Base-by-base conservation (phyloP, 192 early-diverging fungal species). In the Coemansia sp. region DNA sequence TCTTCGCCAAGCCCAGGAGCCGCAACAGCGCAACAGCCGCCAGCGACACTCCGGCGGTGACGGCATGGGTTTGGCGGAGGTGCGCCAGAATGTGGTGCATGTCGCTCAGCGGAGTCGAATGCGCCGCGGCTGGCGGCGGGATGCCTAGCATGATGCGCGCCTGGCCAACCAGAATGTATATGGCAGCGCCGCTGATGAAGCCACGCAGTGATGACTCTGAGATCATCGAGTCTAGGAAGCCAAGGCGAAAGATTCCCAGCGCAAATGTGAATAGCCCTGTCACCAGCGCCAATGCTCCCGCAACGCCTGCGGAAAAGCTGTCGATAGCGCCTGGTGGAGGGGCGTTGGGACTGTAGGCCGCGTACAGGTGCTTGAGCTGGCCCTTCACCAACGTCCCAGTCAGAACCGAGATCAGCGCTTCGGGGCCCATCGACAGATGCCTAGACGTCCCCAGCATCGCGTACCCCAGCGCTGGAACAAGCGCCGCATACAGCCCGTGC, bases 191-290 rank as follows among this genome's bases (percentile, higher is more conserved):
- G 24, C 93, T 90, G 51, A 98, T 93, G 69, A 99, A 99, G 16
- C 98, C 98, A 10, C 95, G 87, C 52, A 99, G 72, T n/a, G 98
- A 77, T 6, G 96, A 93, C 60, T 95, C 90, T 11, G 92, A 94
- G 64, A 99, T 88, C 41, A 99, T 89, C 23, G 95, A 97, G 75
- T 99, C 98, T 45, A 99, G 73, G 72, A 99, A 99, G n/a, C 98
- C 98, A 16, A 99, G 86, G 36, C 98, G 89, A 75, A 99, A 93
- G 80, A 98, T 91, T 10, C 98, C 98, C 67, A 99, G 79, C 24
- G 91, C 75, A 76, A 95, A 95, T 5, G 96, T 96, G 64, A 98
- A 93, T 11, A 95, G 58, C 7, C 98, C 98, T n/a, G 97, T 92
- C 78, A 95, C 89, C 11, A 98, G 81, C 2, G 87, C 88, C 65